Base-by-base conservation (phyloP, 805 yeast species). In the Wickerhamomyces tratensis region DNA sequence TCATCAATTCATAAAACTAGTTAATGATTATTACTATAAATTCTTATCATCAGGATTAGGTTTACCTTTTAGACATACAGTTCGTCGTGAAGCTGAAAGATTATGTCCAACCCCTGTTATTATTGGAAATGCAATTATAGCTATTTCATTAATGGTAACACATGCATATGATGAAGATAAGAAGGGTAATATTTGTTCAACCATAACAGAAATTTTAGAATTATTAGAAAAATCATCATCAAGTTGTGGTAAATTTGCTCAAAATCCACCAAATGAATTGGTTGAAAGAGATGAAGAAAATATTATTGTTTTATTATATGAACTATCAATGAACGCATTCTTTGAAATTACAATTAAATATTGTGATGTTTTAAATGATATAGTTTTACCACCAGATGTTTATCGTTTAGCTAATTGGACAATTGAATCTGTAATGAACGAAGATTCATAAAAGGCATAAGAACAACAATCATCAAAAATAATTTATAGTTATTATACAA, bases 351-450 rank as follows among this genome's bases (percentile, higher is more conserved):
- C 84, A 30, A 63, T 82, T 34, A 72, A 73, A 50, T 83, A 79
- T 58, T 80, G 81, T 54, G 72, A 68, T 36, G 68, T 77, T 38
- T 61, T 84, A 46, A 80, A 80, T 54, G 88, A 82, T 51, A 71
- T 83, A 49, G 69, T 76, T 26, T 63, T 84, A 37, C 70, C 76
- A 41, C 75, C 82, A 5, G 76, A 77, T 39, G 84, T 83, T 6
- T 76, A 76, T 52, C 76, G 75, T 47, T 65, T 82, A 47, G 86
- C 86, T 14, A 79, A 80, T 53, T 77, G 86, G 80, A 83, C 83
- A 27, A 69, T 80, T 43, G 88, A 82, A 49, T 71, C 71, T 30
- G 82, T 82, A 13, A 64, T 76, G 42, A 77, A 76, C 14, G 76
- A 74, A 43, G 68, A 67, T 46, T 64, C 58, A 42, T 61, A 61